These are phyloP conservation scores for Dimargaris cristalligena DNA, from an alignment of 192 early-diverging fungal species.

Conservation along the genomic window DNA sequence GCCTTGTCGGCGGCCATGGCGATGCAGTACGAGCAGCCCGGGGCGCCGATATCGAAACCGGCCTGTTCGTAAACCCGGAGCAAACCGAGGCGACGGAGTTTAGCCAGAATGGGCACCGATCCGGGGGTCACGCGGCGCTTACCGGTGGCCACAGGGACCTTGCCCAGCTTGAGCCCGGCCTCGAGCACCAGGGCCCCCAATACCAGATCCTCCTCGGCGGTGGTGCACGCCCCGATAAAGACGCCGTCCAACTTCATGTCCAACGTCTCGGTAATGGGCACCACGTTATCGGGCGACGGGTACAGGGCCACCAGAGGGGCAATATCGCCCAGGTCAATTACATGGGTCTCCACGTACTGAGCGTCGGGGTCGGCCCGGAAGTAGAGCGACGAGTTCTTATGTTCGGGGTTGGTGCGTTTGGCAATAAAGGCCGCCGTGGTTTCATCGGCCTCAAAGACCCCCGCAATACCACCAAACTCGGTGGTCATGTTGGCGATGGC, in stretches of 20 bases:
- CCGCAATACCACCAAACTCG: conserved; percentile 74
- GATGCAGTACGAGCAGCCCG: conserved; percentile 69
- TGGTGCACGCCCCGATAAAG: conserved; percentile 72
- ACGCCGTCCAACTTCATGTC: conserved; percentile 57
- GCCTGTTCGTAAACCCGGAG: conserved; percentile 57
- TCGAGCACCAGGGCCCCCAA: conserved; percentile 59
- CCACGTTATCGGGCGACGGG: conserved; percentile 63
- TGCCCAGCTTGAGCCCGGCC: conserved; percentile 51
- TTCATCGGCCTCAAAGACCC: conserved; percentile 61
- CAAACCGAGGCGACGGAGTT: conserved; percentile 53
- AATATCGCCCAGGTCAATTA: conserved; percentile 51
- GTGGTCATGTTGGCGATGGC: conserved; percentile 72
- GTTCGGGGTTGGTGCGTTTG: conserved; percentile 52
- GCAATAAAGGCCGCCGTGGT: conserved; percentile 52
- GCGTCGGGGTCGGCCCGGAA: conserved; percentile 59
- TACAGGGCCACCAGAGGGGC: conserved; percentile 52
- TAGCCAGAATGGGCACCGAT: conserved; percentile 58
- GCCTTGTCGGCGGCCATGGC: conserved; percentile 62
- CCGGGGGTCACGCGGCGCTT: conserved; percentile 64
- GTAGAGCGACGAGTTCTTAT: conserved; percentile 49
- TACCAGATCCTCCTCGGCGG: conserved; percentile 67
- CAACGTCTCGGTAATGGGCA: conserved; percentile 34
- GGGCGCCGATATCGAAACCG: conserved; percentile 53
- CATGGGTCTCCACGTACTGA: conserved; percentile 58
- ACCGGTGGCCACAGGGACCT: conserved; percentile 34